Evolutionary conservation across 306 rosid species (phyloP).

Genomic region (Cicer arietinum): DNA sequence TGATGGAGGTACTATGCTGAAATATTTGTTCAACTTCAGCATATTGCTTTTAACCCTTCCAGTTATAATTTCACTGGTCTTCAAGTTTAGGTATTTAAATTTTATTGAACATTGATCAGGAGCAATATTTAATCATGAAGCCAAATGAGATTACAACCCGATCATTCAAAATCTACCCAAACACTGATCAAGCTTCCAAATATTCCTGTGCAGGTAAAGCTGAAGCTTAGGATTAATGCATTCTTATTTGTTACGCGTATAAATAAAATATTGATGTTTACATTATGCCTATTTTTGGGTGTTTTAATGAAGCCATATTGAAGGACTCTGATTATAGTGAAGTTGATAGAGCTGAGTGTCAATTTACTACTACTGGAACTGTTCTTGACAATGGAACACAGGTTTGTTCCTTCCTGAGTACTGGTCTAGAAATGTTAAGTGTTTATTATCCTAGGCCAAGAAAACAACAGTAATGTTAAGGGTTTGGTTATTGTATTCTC

Average conservation of each 20-base stretch:
- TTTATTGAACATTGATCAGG: conserved; percentile 57
- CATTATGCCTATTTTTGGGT: conserved; percentile 18
- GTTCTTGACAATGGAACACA: conserved; percentile 88
- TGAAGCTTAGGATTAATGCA: conserved; percentile 31
- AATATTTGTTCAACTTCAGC: conserved; percentile 18
- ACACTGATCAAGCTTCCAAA: conserved; percentile 87
- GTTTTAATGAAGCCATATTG: conserved; percentile 70
- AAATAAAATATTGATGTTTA: conserved; percentile 26
- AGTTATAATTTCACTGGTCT: conserved; percentile 1
- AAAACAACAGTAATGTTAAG: conserved; percentile 5
- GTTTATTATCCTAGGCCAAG: background rate
- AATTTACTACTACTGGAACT: conserved; percentile 82
- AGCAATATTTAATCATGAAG: conserved; percentile 88
- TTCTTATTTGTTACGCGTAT: conserved; percentile 12
- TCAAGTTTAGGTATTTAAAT: conserved; percentile 19
- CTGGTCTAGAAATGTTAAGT: conserved; percentile 3
- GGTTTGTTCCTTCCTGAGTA: conserved; percentile 52
- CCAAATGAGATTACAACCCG: conserved; percentile 67
- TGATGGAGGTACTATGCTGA: conserved; percentile 79
- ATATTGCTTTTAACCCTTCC: conserved; percentile 22
- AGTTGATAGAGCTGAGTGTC: conserved; percentile 96
- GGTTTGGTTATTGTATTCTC: conserved; percentile 1
- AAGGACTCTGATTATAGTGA: conserved; percentile 87
- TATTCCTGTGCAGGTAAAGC: conserved; percentile 78
- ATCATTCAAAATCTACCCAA: conserved; percentile 81